phyloP scores from a whole-genome alignment of 1,139 yeast genomes.

The Debaryomyces subglobosus region DNA sequence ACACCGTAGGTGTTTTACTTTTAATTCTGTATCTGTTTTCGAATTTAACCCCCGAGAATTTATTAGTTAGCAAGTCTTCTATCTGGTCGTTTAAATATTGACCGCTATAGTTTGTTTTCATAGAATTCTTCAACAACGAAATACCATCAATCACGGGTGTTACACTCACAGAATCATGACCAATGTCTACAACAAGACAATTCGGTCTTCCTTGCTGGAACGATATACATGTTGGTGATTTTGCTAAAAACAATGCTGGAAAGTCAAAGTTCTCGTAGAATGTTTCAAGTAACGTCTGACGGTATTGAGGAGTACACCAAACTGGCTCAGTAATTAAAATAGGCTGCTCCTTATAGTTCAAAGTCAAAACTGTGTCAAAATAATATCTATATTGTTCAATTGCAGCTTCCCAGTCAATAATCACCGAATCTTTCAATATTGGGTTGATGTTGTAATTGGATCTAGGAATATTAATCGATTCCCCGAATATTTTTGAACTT shows the following conservation, averaged over 20 bases:
- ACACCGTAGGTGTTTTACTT: slow-evolving; percentile 35
- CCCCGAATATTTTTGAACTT: slow-evolving; percentile 48
- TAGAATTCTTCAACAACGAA: slow-evolving; percentile 71
- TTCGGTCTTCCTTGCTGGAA: slow-evolving; percentile 94
- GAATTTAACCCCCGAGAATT: slow-evolving; percentile 19
- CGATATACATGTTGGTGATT: slow-evolving; percentile 85
- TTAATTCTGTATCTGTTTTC: slow-evolving; percentile 33
- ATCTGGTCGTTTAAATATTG: slow-evolving; percentile 54
- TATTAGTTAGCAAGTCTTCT: slow-evolving; percentile 26
- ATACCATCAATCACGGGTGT: slow-evolving; percentile 96
- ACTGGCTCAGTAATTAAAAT: slow-evolving; percentile 80
- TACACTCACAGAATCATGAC: slow-evolving; percentile 80
- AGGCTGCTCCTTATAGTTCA: slow-evolving; percentile 71
- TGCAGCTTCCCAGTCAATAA: slow-evolving; percentile 77
- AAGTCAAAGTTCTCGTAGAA: slow-evolving; percentile 73
- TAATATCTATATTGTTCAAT: slow-evolving; percentile 65
- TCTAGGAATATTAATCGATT: slow-evolving; percentile 58
- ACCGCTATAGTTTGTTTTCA: slow-evolving; percentile 71
- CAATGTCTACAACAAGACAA: slow-evolving; percentile 90
- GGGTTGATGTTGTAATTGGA: slow-evolving; percentile 55
- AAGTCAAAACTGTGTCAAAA: slow-evolving; percentile 48
- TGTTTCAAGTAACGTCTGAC: slow-evolving; percentile 73
- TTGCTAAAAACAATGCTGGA: slow-evolving; percentile 86
- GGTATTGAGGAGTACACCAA: slow-evolving; percentile 75
- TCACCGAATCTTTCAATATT: slow-evolving; percentile 60